Percentiles rank a stretch among this genome's conserved stretches.
These are phyloP conservation scores for Glutinoglossum americanum DNA, from an alignment of 495 filamentous ascomycete genomes.

Conservation along the genomic window DNA sequence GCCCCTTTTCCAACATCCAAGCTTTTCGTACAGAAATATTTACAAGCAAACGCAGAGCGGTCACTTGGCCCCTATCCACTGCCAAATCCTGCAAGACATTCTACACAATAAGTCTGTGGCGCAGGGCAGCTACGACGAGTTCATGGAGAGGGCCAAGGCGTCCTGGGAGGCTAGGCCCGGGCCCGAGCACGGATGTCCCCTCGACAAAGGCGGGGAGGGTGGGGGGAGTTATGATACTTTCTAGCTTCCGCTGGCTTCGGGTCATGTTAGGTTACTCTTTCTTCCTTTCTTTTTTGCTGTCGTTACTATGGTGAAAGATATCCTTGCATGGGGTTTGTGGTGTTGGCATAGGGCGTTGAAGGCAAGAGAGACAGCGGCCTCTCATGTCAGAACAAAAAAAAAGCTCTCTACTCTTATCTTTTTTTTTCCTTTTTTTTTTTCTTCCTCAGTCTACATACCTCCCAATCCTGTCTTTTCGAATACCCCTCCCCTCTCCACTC, in stretches of 20 bases:
- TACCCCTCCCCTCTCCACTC: too few species aligned
- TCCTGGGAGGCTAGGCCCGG: background rate
- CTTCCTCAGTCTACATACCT: too few species aligned
- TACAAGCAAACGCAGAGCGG: constrained; percentile 9
- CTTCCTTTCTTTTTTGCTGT: too few species aligned
- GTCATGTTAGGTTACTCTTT: background rate
- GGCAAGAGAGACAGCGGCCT: too few species aligned
- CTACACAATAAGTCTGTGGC: background rate
- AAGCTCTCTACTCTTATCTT: too few species aligned
- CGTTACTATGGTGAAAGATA: too few species aligned
- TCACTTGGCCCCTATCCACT: constrained; percentile 16
- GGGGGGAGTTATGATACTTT: background rate
- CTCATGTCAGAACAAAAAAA: too few species aligned
- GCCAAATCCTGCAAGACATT: background rate
- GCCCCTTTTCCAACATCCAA: background rate
- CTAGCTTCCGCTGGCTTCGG: background rate
- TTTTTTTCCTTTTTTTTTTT: too few species aligned
- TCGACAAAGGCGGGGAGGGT: background rate
- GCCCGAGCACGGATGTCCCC: background rate
- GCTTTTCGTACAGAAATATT: background rate
- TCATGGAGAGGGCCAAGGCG: background rate
- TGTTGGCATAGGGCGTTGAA: too few species aligned
- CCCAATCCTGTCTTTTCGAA: too few species aligned
- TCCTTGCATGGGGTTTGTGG: too few species aligned
- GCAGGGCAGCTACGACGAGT: background rate